Evolutionary conservation across 805 yeast genomes (phyloP).

Genomic region (Starmerella khaoyaiensis): DNA sequence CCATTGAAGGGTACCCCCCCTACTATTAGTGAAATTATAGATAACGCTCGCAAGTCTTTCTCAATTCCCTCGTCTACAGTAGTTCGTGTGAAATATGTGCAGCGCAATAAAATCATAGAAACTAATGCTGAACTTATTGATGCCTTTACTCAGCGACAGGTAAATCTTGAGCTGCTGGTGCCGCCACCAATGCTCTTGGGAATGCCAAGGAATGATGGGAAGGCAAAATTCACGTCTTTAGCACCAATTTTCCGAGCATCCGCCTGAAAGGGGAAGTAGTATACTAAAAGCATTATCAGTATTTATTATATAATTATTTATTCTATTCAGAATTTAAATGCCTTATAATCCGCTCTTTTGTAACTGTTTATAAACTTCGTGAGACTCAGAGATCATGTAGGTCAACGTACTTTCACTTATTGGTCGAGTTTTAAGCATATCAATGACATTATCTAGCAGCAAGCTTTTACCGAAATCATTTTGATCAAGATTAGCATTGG

Average conservation of each 20-base stretch:
- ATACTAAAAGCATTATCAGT: not conserved
- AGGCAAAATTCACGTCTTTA: slow-evolving; percentile 12
- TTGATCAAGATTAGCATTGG: slow-evolving; percentile 54
- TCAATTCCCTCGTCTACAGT: slow-evolving; percentile 34
- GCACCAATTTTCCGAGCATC: slow-evolving; percentile 17
- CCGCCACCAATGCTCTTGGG: slow-evolving; percentile 23
- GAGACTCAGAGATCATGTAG: slow-evolving; percentile 63
- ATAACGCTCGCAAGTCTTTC: slow-evolving; percentile 65
- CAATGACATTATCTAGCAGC: slow-evolving; percentile 68
- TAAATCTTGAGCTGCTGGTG: slow-evolving; percentile 33
- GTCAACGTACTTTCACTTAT: slow-evolving; percentile 50
- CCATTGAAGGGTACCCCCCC: slow-evolving; percentile 65
- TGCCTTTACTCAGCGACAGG: slow-evolving; percentile 32
- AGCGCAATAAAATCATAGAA: slow-evolving; percentile 27
- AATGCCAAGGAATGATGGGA: not conserved
- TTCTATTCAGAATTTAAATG: no score
- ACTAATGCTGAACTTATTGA: slow-evolving; percentile 38
- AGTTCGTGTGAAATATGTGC: slow-evolving; percentile 29
- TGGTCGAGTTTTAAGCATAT: slow-evolving; percentile 39
- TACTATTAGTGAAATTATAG: slow-evolving; percentile 59
- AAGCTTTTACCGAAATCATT: slow-evolving; percentile 74
- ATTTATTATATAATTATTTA: not conserved
- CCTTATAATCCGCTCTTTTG: no score
- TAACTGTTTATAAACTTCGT: slow-evolving; percentile 37
- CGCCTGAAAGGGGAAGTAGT: not conserved